Base-by-base conservation (phyloP, 2,329 filamentous ascomycete genomes). In the Colletotrichum brevisporum region DNA sequence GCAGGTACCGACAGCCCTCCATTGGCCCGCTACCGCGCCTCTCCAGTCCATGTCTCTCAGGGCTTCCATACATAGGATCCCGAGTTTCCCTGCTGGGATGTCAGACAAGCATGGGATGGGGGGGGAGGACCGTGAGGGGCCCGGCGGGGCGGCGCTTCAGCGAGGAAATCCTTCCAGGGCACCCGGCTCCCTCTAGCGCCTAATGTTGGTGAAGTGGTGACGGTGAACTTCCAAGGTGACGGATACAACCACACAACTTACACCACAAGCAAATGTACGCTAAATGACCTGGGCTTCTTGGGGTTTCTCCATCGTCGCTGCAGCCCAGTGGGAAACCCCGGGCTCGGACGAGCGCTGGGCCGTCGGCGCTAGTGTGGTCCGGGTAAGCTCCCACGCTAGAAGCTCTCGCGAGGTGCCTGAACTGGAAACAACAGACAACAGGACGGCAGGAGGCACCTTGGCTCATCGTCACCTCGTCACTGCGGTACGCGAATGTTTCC, bases 341-440 rank as follows among this genome's bases (percentile, higher is more conserved):
- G 41, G 41, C 41, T 36, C 31, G 31, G 31, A 36, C 31, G 31
- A 36, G 31, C 43, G 43, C 43, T 45, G 43, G 43, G 56, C 56
- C 8, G 36, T 26, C 16, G 12, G 43, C 43, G 60, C 60, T 58
- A 58, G 31, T n/a, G 41, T 18, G 4, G 21, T 24, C 21, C 2
- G 4, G 21, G 21, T 3, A 13, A 50, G n/a, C 47, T 21, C 36
- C 16, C 60, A 41, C 60, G 43, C 60, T 56, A 63, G 43, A 63
- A 56, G 15, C 27, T 54, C 27, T 39, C 52, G 27, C 31, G n/a
- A 24, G 47, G 12, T 16, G 26, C 62, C 66, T 69, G 66, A 66
- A 69, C 66, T 58, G 50, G 66, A 65, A 60, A 56, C 66, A 60
- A 55, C 60, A 55, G 62, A 56, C 66, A 60, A 55, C 60, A 55